Base-by-base conservation (phyloP, 2,329 filamentous ascomycete species). In the Monosporascus sp. region DNA sequence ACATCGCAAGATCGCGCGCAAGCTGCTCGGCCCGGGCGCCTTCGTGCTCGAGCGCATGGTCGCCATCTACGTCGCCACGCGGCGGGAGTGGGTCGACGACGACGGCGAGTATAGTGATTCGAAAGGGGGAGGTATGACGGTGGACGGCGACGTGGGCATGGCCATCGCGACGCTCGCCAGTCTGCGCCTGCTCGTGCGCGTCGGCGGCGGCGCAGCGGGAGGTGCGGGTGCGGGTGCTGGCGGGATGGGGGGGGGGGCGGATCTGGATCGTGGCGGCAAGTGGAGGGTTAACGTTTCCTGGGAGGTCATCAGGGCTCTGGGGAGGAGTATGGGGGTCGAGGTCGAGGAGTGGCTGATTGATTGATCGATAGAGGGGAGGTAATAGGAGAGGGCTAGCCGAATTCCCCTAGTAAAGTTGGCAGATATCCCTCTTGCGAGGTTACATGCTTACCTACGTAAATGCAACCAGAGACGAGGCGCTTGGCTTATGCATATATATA, bases 251-350 rank as follows among this genome's bases (percentile, higher is more conserved):
- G 84, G 85, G 0, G 91, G 87, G 83, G 74, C 76, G 9, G 88
- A 92, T 69, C 74, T 90, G 63, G 89, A 93, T 65, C 75, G 83
- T 1, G 82, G 82, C 0, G 83, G 82, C 5, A 86, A 87, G 69
- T 94, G 88, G 87, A 82, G 87, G 63, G 86, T 92, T 9, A 89
- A 88, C 60, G 84, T 89, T 53, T 83, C 85, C 1, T 92, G 88
- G 88, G 90, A 94, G 64, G 83, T 87, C 57, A 82, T 89, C 7
- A 75, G 86, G 55, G 80, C 78, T 3, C 72, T 94, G 57, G 89
- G 88, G 27, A 75, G 89, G 64, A 86, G 82, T 64, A 81, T 94
- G 50, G 86, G 87, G 2, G 78, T 94, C n/a, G 88, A 91, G 67
- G 78, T 91, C 14, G 85, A 89, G 57, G 89, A 93, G 67, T 92